Conservation (phyloP, 2,329 filamentous ascomycete genomes). For the Fusarium stilboides region DNA sequence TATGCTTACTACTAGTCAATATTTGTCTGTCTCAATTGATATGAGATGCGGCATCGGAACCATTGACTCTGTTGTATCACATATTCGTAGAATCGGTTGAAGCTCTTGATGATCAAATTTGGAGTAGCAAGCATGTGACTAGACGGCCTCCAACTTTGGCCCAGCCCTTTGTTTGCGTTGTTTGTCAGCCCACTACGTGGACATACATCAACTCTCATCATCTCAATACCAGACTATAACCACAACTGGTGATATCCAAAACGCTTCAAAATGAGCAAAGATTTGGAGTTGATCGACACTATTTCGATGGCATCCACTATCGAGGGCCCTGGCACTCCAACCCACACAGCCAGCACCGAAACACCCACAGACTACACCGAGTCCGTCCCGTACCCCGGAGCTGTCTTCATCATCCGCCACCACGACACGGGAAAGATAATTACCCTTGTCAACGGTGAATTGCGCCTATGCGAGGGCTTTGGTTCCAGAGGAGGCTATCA, state of each 20-base stretch:
- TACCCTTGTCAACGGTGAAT: constrained; percentile 51
- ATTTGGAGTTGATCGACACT: constrained; percentile 33
- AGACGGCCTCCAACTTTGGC: not conserved
- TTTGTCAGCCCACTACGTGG: constrained; percentile 8
- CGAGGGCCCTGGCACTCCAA: constrained; percentile 35
- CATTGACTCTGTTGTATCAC: not conserved
- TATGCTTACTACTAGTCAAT: not conserved
- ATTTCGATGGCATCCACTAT: constrained; percentile 44
- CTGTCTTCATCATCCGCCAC: constrained; percentile 53
- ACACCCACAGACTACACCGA: constrained; percentile 17
- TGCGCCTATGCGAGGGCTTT: constrained; percentile 44
- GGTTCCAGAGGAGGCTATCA: constrained; percentile 48
- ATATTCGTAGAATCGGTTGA: not conserved
- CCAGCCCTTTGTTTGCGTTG: not conserved
- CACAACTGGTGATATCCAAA: not conserved
- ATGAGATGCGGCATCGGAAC: not conserved
- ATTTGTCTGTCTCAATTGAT: not conserved
- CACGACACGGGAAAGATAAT: constrained; percentile 47
- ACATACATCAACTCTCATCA: not conserved
- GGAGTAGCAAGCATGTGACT: not conserved
- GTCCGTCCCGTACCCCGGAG: constrained; percentile 47
- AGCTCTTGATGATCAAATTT: not conserved
- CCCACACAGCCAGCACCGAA: constrained; percentile 31
- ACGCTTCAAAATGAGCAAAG: constrained; percentile 29
- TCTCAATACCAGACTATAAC: not conserved